Percentiles rank a stretch among this genome's conserved stretches.
These are phyloP conservation scores for Dillenia turbinata DNA, from an alignment of 164 flowering plant species.

Conservation along the genomic window DNA sequence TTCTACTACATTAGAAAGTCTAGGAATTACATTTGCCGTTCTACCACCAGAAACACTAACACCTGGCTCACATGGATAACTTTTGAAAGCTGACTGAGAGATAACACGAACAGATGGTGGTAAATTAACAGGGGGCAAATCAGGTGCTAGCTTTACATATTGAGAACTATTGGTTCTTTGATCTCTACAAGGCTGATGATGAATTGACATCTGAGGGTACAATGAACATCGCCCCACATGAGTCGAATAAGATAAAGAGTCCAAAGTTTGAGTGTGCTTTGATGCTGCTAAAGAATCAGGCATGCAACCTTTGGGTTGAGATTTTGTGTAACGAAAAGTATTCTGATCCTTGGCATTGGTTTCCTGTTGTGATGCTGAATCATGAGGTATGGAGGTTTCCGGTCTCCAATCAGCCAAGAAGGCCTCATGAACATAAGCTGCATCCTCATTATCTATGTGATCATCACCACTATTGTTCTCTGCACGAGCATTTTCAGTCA, in stretches of 20 bases:
- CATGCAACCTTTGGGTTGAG: conserved; percentile 12
- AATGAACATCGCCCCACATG: conserved; percentile 16
- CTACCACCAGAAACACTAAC: conserved; percentile 16
- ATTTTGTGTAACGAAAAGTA: conserved; percentile 11
- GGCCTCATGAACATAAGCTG: conserved; percentile 81
- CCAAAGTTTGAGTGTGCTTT: conserved; percentile 12
- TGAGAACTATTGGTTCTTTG: conserved; percentile 37
- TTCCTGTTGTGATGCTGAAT: conserved; percentile 10
- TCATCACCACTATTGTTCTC: conserved; percentile 45
- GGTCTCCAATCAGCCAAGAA: conserved; percentile 88
- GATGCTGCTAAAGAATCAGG: conserved; percentile 22
- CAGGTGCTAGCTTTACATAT: conserved; percentile 83
- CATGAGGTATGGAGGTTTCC: conserved; percentile 12
- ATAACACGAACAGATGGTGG: conserved; percentile 88
- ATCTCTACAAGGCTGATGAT: conserved; percentile 45
- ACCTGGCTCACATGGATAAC: conserved; percentile 26
- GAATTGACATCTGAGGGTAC: conserved; percentile 17
- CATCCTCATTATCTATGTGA: conserved; percentile 48
- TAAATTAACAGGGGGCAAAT: conserved; percentile 88
- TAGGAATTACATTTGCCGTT: conserved; percentile 20
- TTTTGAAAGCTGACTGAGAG: conserved; percentile 65
- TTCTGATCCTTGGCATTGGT: conserved; percentile 14
- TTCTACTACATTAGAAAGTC: conserved; percentile 18
- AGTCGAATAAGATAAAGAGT: conserved; percentile 19
- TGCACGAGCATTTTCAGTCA: conserved; percentile 35